Base-by-base conservation (phyloP, 768 basidiomycete species). In the Mycena vitilis region DNA sequence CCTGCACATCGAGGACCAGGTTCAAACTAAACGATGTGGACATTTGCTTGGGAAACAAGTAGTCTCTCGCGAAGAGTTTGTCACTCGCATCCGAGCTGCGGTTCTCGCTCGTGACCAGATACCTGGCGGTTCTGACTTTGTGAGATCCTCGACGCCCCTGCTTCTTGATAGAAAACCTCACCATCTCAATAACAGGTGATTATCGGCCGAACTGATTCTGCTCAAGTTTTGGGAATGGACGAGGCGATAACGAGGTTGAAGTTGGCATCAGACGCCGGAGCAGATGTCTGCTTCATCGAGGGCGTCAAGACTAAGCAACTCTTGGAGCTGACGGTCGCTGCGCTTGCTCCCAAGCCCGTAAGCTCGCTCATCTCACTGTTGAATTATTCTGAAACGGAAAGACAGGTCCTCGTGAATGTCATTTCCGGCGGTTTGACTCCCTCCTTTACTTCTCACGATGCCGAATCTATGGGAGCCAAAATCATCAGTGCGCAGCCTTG, bases 41-140 rank as follows among this genome's bases (percentile, higher is more conserved):
- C 93, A 94, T 75, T 80, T 94, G 51, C 83, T 92, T 75, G 92
- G 93, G 55, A 94, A 94, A 78, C 91, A 93, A 75, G 91, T 94
- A 49, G 91, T 94, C 42, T 91, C 91, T 8, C 86, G 91, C 1
- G 91, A 93, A 74, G 92, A 91, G 74, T 91, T 91, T 69, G 58
- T 92, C 36, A 90, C 87, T 12, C 89, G 92, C 47, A 89, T 94
- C 71, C 89, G 91, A 48, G 91, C 92, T 15, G 92, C 92, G 4
- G 91, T 93, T 53, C 85, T 89, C 52, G 92, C 92, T 36, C 89
- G 92, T 57, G 91, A 94, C 74, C 83, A 89, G 11, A 89, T 93
- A 62, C 92, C 91, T 25, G 91, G 91, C 38, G 85, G 84, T 44
- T 92, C 91, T 15, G 91, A 94, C 78, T 91, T 93, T 69, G 91